Conservation (phyloP, 805 yeast species). For the Metschnikowia chrysomelidarum region DNA sequence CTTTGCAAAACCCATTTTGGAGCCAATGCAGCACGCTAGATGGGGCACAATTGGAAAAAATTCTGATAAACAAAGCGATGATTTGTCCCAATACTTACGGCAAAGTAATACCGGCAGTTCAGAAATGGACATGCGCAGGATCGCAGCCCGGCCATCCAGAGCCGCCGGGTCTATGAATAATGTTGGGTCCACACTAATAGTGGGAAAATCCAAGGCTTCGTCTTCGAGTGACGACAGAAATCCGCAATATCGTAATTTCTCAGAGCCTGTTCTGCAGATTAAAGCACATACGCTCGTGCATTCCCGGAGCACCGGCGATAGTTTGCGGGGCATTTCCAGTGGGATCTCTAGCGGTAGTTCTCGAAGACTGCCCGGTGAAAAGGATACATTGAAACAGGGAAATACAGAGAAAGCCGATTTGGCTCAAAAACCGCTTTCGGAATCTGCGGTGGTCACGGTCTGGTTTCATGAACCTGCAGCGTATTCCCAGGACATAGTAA, state of each 20-base stretch:
- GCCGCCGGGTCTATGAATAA: constrained; percentile 18
- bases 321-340: background rate
- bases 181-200: constrained; percentile 19
- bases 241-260: constrained; percentile 3
- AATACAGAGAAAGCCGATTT: background rate
- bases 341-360: too few species aligned
- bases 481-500: constrained; percentile 55
- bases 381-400: background rate
- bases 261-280: constrained; percentile 5
- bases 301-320: constrained; percentile 8
- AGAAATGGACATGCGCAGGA: constrained; percentile 3
- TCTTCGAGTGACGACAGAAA: background rate
- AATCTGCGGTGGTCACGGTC: constrained; percentile 38
- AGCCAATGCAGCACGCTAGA: constrained; percentile 17
- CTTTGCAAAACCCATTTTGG: too few species aligned
- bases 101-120: constrained; percentile 5
- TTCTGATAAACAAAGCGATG: constrained; percentile 1
- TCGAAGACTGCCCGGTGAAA: background rate
- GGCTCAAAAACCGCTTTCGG: constrained; percentile 2
- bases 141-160: constrained; percentile 10
- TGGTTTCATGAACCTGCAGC: constrained; percentile 70
- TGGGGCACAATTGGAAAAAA: constrained; percentile 3
- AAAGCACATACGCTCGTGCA: constrained; percentile 3
- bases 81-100: constrained; percentile 17
- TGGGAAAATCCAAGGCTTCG: constrained; percentile 11